Percentiles rank a stretch among this genome's conserved stretches.
Conservation (phyloP, 179 eudicot species). For the Silene coronaria region DNA sequence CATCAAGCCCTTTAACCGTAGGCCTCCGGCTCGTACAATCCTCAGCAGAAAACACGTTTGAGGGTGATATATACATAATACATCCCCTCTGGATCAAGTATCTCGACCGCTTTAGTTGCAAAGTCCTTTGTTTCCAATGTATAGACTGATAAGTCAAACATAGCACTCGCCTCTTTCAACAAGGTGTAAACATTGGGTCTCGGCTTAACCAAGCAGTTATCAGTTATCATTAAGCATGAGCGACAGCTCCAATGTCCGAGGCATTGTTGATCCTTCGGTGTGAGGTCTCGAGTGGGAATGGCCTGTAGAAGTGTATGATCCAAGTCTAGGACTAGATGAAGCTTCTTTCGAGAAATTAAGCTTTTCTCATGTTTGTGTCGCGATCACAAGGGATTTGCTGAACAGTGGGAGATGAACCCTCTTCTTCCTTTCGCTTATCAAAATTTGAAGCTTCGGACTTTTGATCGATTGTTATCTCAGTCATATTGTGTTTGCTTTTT, state of each 20-base stretch:
- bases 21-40: not conserved
- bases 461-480: not conserved
- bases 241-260: not conserved
- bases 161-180: not conserved
- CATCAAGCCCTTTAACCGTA: not conserved
- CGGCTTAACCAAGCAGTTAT: not conserved
- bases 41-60: not conserved
- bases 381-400: not conserved
- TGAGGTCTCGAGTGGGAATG: not conserved
- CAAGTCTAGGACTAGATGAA: slow-evolving; percentile 13
- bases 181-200: slow-evolving; percentile 5
- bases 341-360: not conserved
- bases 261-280: not conserved
- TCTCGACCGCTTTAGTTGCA: not conserved
- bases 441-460: not conserved
- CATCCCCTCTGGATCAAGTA: slow-evolving; percentile 2
- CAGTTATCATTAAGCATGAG: not conserved
- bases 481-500: not conserved
- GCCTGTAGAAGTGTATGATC: not conserved
- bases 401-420: not conserved
- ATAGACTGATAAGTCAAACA: slow-evolving; percentile 7
- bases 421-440: not conserved
- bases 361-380: not conserved
- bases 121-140: not conserved
- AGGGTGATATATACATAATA: not conserved